Base-by-base conservation (phyloP, 352 stramenopile genomes). In the Phytophthora citrophthora region DNA sequence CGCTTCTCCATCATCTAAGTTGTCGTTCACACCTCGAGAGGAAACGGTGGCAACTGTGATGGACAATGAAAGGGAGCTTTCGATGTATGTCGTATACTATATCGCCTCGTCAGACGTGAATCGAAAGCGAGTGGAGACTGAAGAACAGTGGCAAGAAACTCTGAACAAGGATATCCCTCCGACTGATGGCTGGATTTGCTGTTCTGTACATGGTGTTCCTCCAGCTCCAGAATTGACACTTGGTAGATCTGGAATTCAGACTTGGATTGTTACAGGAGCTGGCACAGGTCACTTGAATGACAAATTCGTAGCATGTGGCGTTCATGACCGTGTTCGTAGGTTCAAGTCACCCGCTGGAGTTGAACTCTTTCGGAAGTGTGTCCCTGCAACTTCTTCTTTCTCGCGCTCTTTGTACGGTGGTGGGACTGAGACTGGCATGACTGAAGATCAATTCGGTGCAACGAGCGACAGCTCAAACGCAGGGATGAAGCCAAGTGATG, bases 291-390 rank as follows among this genome's bases (percentile, higher is more conserved):
- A 87, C 48, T 48, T 92, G 3, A 94, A 94, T 46, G 81, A 82
- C 3, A 81, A 79, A 11, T 92, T 91, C 43, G 73, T 94, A 23
- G 61, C 77, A 4, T 86, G 48, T 45, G 86, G 86, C n/a, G 51
- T 71, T 0, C 81, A 90, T 44, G 79, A 90, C 23, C 46, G 58
- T 11, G 77, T 73, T 4, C 39, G 51, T 15, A 84, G 74, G 54
- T 94, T 92, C 58, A 94, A 88, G 61, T 89, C 76, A 7, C 53
- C 83, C 0, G 54, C 71, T 23, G 86, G 86, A 0, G 68, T 92
- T 5, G 86, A 94, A 51, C 69, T 94, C 4, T 94, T 94, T 57
- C 77, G 86, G 4, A 94, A 92, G 29, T 65, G 70, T 38, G 48
- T 93, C 0, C 72, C 75, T 16, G 64, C 76, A 20, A 65, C 66